phyloP scores from a whole-genome alignment of 2,329 filamentous ascomycete genomes.

The Ceratocystis alfenasii region DNA sequence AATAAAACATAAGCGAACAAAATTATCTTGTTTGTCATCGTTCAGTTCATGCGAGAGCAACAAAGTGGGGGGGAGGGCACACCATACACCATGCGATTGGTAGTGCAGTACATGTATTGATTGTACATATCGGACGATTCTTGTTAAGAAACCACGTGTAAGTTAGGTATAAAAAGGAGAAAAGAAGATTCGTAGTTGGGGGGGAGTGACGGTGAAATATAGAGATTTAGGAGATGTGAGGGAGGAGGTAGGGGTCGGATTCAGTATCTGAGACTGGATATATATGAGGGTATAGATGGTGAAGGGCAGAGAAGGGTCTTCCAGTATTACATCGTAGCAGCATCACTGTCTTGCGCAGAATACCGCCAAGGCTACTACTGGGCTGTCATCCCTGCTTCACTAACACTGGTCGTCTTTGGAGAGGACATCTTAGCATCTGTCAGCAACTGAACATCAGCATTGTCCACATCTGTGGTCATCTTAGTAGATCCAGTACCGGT shows the following conservation, averaged over 20 bases:
- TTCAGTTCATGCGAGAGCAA: neutral
- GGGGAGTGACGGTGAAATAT: neutral
- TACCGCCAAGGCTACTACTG: neutral
- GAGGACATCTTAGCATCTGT: constrained; percentile 21
- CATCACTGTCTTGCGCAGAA: neutral
- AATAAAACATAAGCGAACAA: neutral
- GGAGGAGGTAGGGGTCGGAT: neutral
- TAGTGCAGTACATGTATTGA: constrained; percentile 10
- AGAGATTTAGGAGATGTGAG: neutral
- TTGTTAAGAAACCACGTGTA: neutral
- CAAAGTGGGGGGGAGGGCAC: neutral
- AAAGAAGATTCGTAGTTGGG: neutral
- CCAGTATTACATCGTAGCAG: neutral
- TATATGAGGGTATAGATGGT: neutral
- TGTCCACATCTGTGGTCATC: neutral
- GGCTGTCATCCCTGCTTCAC: neutral
- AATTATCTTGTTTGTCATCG: constrained; percentile 7
- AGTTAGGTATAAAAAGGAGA: neutral
- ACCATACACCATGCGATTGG: neutral
- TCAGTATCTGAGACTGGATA: neutral
- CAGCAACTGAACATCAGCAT: constrained; percentile 16
- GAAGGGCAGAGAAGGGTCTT: neutral
- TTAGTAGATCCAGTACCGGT: neutral
- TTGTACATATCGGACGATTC: constrained; percentile 10
- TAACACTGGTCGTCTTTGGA: constrained; percentile 10